Base-by-base conservation (phyloP, 2,329 filamentous ascomycete genomes). In the Colletotrichum sp. region DNA sequence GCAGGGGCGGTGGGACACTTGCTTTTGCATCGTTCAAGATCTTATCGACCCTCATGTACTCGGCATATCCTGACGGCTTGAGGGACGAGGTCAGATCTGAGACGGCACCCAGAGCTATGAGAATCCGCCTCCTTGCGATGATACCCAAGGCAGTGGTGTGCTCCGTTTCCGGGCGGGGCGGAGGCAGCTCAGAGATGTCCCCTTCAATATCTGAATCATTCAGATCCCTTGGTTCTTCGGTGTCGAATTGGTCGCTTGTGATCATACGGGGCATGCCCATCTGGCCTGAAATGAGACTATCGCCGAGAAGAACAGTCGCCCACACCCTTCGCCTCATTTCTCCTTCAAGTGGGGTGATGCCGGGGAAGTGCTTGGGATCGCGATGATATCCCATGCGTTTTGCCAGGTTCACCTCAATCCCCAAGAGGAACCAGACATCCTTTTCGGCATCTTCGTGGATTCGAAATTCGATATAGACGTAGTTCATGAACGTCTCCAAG, bases 281-380 rank as follows among this genome's bases (percentile, higher is more conserved):
- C 65, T 88, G 87, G 15, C 85, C 83, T 1, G 86, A 87, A 6
- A 88, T 82, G 0, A 85, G 77, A 4, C 87, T 79, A 60, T 89
- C 88, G 5, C 86, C 79, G 69, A 86, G 83, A 18, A 83, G 79
- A 6, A 88, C 79, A 0, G 83, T 80, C 8, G 83, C 80, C 87
- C 88, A 89, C 0, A 85, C 77, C 2, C 87, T 81, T 34, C 86
- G 81, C 24, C 88, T 82, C 86, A 89, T 89, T 77, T 89, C 87
- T 4, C 83, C 83, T 1, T 84, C 77, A 43, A 88, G 87, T 0
- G 82, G 80, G 0, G 83, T 82, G 30, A 89, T 84, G 8, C 78
- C 80, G 0, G 81, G 80, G 76, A 88, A 88, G 62, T 86, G 83
- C 7, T 80, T 83, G 0, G 86, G 82, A 73, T 89, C 88, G 69